Evolutionary conservation across 495 filamentous ascomycete species (phyloP).

Genomic region (Penicillium samsonianum): DNA sequence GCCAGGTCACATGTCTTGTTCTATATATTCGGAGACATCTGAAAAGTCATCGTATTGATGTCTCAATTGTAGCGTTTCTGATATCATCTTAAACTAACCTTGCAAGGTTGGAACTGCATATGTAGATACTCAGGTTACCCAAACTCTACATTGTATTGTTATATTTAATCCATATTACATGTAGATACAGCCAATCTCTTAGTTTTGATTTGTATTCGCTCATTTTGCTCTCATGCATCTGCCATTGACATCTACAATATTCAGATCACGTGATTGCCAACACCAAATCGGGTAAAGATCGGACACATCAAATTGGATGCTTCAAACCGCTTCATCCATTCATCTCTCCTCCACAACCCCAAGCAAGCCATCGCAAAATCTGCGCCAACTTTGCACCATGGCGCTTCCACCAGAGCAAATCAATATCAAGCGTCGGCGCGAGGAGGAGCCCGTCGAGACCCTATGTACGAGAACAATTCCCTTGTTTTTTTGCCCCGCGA

Average conservation of each 20-base stretch:
- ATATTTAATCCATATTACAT: too few relatives aligned
- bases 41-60: too few relatives aligned
- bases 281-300: not conserved
- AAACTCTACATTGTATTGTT: too few relatives aligned
- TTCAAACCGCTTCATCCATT: slow-evolving; percentile 5
- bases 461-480: slow-evolving; percentile 46
- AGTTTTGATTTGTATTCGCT: too few relatives aligned
- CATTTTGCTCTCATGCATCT: too few relatives aligned
- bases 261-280: not conserved
- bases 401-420: slow-evolving; percentile 54
- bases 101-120: too few relatives aligned
- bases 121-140: too few relatives aligned
- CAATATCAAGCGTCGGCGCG: slow-evolving; percentile 57
- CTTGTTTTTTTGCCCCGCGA: slow-evolving; percentile 24
- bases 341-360: slow-evolving; percentile 9
- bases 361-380: slow-evolving; percentile 10
- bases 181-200: too few relatives aligned
- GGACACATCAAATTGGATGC: slow-evolving; percentile 11
- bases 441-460: slow-evolving; percentile 57
- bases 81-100: too few relatives aligned
- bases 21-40: too few relatives aligned
- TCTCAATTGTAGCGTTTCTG: too few relatives aligned
- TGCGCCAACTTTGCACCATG: slow-evolving; percentile 27
- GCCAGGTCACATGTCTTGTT: not conserved
- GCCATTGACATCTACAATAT: not conserved